Conservation (phyloP, 192 early-diverging fungal species). For the Linderina pennispora region DNA sequence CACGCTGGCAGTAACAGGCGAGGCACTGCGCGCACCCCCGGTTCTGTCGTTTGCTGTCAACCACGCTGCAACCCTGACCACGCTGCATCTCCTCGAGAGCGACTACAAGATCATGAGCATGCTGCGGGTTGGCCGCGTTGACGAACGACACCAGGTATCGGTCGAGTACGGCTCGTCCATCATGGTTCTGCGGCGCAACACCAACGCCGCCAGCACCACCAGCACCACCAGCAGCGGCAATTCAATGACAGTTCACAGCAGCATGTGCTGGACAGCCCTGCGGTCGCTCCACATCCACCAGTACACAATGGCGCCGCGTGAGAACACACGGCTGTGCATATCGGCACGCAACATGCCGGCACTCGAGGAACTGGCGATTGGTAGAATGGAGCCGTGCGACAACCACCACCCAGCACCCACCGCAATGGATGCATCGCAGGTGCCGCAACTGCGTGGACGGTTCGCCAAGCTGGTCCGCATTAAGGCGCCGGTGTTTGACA, state of each 20-base stretch:
- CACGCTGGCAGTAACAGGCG: slow-evolving; percentile 17
- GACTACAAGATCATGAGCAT: slow-evolving; percentile 14
- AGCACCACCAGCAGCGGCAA: not conserved
- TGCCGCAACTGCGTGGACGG: slow-evolving; percentile 10
- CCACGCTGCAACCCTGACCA: slow-evolving; percentile 9
- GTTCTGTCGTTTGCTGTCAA: slow-evolving; percentile 22
- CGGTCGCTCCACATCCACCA: not conserved
- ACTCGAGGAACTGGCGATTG: slow-evolving; percentile 4
- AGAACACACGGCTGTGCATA: slow-evolving; percentile 3
- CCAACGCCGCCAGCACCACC: not conserved
- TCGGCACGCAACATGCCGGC: slow-evolving; percentile 10
- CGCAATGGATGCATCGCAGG: slow-evolving; percentile 4
- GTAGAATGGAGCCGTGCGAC: slow-evolving; percentile 18
- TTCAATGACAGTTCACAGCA: not conserved
- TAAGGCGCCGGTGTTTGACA: slow-evolving; percentile 17
- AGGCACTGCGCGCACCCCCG: slow-evolving; percentile 17
- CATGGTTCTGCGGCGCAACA: slow-evolving; percentile 10
- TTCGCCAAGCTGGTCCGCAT: slow-evolving; percentile 8
- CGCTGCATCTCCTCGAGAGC: slow-evolving; percentile 19
- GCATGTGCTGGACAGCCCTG: not conserved
- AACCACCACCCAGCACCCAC: slow-evolving; percentile 10
- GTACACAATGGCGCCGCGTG: not conserved
- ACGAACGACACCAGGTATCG: slow-evolving; percentile 11
- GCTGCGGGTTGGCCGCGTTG: slow-evolving; percentile 9
- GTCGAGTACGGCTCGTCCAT: slow-evolving; percentile 9